A percentile compares a stretch with the other conserved stretches of the same genome.
Evolutionary conservation across 1,284 basidiomycete genomes (phyloP).

Genomic region (Apiotrichum porosum): DNA sequence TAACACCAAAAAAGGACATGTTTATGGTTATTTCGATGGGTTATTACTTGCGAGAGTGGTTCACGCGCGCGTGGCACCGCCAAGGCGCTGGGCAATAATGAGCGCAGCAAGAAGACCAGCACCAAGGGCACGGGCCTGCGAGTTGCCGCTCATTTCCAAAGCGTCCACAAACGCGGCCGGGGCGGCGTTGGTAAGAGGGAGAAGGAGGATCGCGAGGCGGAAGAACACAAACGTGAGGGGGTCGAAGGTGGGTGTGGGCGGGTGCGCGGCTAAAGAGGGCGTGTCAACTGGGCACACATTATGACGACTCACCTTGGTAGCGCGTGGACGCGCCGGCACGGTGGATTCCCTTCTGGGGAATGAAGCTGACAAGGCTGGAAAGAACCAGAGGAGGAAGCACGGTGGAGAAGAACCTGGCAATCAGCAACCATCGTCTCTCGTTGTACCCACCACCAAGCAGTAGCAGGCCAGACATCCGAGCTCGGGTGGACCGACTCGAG

Average conservation of each 20-base stretch:
- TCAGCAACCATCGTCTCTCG: neutral
- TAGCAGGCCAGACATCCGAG: constrained; percentile 34
- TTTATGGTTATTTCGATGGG: too few species aligned
- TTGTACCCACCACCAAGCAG: constrained; percentile 41
- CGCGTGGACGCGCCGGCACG: constrained; percentile 24
- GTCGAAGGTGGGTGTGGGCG: constrained; percentile 35
- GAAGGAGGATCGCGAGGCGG: constrained; percentile 40
- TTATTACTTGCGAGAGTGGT: too few species aligned
- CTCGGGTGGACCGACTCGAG: constrained; percentile 19
- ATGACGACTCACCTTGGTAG: constrained; percentile 30
- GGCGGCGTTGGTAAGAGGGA: constrained; percentile 42
- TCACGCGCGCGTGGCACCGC: neutral
- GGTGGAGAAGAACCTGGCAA: constrained; percentile 36
- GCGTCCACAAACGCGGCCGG: constrained; percentile 37
- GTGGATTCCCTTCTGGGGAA: constrained; percentile 31
- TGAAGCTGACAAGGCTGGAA: constrained; percentile 41
- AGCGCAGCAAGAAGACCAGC: constrained; percentile 40
- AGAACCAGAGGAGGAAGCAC: constrained; percentile 39
- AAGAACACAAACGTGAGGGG: constrained; percentile 41
- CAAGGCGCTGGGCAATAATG: constrained; percentile 36
- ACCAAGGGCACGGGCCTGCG: constrained; percentile 40
- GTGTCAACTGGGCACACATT: too few species aligned
- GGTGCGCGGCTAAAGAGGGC: constrained; percentile 13
- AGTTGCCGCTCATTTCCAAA: constrained; percentile 38
- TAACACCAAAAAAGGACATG: too few species aligned